Conservation (phyloP, 768 basidiomycete genomes). For the Russula griseocarnosa region DNA sequence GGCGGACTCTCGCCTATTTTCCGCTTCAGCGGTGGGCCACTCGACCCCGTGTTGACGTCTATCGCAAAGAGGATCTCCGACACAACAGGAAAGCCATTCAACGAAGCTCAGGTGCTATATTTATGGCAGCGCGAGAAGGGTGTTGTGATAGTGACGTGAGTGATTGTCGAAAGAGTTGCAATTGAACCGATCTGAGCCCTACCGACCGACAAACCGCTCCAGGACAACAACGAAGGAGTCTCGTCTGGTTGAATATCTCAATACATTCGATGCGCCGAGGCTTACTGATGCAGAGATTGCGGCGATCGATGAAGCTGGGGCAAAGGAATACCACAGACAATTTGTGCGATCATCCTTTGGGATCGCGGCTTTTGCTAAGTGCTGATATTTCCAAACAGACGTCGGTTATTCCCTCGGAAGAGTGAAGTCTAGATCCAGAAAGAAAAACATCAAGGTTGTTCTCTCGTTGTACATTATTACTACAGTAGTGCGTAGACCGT, state of each 20-base stretch:
- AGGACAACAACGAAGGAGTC: constrained; percentile 43
- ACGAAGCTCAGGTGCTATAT: constrained; percentile 34
- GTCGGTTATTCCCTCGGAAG: background rate
- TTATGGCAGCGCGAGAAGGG: constrained; percentile 36
- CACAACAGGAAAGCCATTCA: constrained; percentile 30
- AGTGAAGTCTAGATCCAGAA: background rate
- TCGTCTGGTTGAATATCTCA: constrained; percentile 48
- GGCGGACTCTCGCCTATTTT: constrained; percentile 41
- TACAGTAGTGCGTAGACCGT: background rate
- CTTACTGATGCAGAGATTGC: constrained; percentile 33
- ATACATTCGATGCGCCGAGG: constrained; percentile 40
- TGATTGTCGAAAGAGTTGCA: constrained; percentile 12
- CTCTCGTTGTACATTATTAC: background rate
- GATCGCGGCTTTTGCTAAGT: background rate
- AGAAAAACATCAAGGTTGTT: background rate
- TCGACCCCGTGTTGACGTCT: constrained; percentile 38
- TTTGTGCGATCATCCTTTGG: constrained; percentile 28
- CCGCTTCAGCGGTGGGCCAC: constrained; percentile 38
- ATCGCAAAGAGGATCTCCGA: constrained; percentile 33
- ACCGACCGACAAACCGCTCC: background rate
- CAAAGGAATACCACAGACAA: constrained; percentile 33
- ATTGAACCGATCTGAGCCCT: background rate
- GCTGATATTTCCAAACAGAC: background rate
- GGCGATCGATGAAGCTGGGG: constrained; percentile 33
- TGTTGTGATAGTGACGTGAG: constrained; percentile 36